Evolutionary conservation across 225 moss, liverwort and hornwort genomes (phyloP).

Genomic region (Antitrichia curtipendula): DNA sequence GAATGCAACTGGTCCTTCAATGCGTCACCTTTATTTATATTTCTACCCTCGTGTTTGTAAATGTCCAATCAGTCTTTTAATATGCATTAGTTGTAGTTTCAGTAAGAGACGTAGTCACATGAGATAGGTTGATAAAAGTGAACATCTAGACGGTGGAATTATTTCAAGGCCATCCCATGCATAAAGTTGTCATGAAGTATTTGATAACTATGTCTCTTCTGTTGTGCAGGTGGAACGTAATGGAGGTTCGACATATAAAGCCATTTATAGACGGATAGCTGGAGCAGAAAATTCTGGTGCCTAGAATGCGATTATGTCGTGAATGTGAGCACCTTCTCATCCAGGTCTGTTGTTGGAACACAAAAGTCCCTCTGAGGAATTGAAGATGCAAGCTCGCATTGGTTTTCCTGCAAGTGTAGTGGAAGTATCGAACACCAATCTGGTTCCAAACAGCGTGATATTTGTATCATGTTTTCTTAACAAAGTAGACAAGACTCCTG

Average conservation of each 20-base stretch:
- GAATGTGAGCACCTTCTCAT: background rate
- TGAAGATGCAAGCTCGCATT: background rate
- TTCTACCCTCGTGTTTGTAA: background rate
- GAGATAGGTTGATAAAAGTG: background rate
- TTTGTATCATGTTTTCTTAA: background rate
- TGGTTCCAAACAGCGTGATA: background rate
- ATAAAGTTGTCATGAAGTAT: background rate
- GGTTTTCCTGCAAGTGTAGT: background rate
- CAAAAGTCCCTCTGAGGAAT: background rate
- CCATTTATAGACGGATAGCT: constrained; percentile 66
- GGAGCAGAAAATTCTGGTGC: constrained; percentile 21
- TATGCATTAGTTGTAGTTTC: background rate
- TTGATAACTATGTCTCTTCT: background rate
- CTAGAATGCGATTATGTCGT: background rate
- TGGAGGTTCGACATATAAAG: constrained; percentile 53
- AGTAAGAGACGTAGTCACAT: background rate
- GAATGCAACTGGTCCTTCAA: background rate
- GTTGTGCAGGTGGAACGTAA: constrained; percentile 74
- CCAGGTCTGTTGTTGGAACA: background rate
- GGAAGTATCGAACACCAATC: background rate
- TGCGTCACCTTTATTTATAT: background rate
- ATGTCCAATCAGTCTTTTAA: background rate
- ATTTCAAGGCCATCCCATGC: background rate
- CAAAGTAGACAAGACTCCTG: background rate
- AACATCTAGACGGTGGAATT: background rate